phyloP scores from a whole-genome alignment of 1,284 basidiomycete genomes.

The Heterobasidion annosum region DNA sequence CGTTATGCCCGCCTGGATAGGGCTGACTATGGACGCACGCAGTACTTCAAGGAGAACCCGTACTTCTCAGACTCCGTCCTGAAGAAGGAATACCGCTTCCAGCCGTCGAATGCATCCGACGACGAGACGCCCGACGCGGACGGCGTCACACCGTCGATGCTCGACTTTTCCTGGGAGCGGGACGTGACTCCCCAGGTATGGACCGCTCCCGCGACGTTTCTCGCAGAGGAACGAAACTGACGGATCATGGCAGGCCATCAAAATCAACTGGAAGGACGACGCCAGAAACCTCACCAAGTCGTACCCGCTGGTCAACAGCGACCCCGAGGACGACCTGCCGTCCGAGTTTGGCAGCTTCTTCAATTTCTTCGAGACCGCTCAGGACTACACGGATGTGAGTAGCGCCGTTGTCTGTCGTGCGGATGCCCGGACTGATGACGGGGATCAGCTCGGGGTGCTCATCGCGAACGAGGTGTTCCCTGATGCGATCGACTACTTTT shows the following conservation, averaged over 20 bases:
- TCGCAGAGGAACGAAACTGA: slow-evolving; percentile 1
- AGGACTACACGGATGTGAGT: slow-evolving; percentile 61
- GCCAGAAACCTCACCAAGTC: slow-evolving; percentile 69
- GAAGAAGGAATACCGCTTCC: slow-evolving; percentile 72
- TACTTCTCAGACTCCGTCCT: slow-evolving; percentile 67
- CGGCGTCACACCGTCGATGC: slow-evolving; percentile 64
- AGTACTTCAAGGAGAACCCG: slow-evolving; percentile 80
- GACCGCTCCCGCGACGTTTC: slow-evolving; percentile 5
- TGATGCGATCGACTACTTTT: slow-evolving; percentile 71
- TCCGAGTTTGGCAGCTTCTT: slow-evolving; percentile 79
- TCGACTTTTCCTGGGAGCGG: slow-evolving; percentile 71
- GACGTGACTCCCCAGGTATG: slow-evolving; percentile 60
- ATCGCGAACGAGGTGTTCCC: slow-evolving; percentile 73
- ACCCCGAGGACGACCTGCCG: slow-evolving; percentile 46
- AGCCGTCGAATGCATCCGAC: slow-evolving; percentile 41
- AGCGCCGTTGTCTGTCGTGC: slow-evolving; percentile 7
- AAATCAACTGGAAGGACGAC: slow-evolving; percentile 79
- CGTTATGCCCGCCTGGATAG: neutral
- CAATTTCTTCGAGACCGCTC: slow-evolving; percentile 70
- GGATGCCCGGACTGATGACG: slow-evolving; percentile 22
- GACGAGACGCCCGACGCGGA: slow-evolving; percentile 56
- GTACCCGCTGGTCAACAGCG: slow-evolving; percentile 58
- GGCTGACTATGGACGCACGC: slow-evolving; percentile 1
- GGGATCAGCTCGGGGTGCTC: slow-evolving; percentile 41
- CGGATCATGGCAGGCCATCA: slow-evolving; percentile 35